A percentile compares a stretch with the other conserved stretches of the same genome.
Conservation (phyloP, 1,284 basidiomycete genomes). For the Ceratobasidium sp. region DNA sequence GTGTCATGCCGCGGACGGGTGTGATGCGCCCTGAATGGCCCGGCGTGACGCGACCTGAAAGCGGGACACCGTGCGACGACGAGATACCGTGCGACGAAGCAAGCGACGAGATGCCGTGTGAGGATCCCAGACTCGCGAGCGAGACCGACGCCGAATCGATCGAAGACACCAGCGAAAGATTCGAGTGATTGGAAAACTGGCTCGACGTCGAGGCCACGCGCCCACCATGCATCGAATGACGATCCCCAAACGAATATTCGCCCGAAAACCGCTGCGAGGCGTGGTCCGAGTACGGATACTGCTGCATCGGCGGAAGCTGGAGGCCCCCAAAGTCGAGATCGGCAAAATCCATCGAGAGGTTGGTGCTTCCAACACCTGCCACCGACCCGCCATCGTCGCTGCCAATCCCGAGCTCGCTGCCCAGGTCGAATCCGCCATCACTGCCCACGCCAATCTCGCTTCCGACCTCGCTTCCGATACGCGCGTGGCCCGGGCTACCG, state of each 20-base stretch:
- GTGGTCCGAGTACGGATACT: constrained; percentile 19
- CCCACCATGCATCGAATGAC: constrained; percentile 7
- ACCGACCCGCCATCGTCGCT: constrained; percentile 39
- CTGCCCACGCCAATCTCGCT: constrained; percentile 38
- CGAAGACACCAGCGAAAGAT: constrained; percentile 37
- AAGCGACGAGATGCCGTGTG: constrained; percentile 33
- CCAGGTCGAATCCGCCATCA: constrained; percentile 30
- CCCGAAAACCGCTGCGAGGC: constrained; percentile 29
- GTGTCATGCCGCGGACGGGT: constrained; percentile 16
- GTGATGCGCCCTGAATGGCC: constrained; percentile 32
- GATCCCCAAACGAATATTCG: constrained; percentile 17
- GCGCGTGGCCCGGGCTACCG: constrained; percentile 30
- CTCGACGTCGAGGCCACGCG: constrained; percentile 28
- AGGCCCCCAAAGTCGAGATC: constrained; percentile 36
- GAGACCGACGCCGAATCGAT: constrained; percentile 42
- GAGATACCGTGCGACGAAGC: constrained; percentile 26
- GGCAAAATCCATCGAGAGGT: constrained; percentile 36
- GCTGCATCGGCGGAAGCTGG: constrained; percentile 16
- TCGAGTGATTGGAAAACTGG: constrained; percentile 43
- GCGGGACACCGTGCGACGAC: constrained; percentile 17
- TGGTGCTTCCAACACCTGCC: constrained; percentile 15
- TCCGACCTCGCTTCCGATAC: constrained; percentile 39
- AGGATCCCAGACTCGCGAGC: constrained; percentile 26
- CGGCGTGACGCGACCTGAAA: constrained; percentile 30
- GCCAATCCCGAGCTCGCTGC: constrained; percentile 33